Base-by-base conservation (phyloP, 371 early-diverging fungal species). In the Rhizopus sp. region DNA sequence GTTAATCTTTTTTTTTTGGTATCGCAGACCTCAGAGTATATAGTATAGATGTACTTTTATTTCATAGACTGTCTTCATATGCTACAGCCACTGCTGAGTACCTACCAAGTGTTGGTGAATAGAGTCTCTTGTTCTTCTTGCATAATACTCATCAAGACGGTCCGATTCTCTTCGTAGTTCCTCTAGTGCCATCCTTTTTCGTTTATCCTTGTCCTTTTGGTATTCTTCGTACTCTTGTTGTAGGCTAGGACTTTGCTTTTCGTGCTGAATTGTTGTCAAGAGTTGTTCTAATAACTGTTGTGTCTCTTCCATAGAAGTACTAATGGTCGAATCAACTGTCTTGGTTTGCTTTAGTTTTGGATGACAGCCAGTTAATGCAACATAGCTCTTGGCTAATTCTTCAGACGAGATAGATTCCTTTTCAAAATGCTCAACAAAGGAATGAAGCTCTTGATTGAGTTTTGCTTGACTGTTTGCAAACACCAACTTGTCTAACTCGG, bases 51-150 rank as follows among this genome's bases (percentile, higher is more conserved):
- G 23, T 23, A 23, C 23, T n/a, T n/a, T n/a, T n/a, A n/a, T n/a
- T n/a, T n/a, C n/a, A n/a, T n/a, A n/a, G n/a, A n/a, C n/a, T n/a
- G n/a, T n/a, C n/a, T n/a, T 37, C 13, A 37, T 37, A 23, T 23
- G 23, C 23, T 37, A 37, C 17, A 44, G 7, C 32, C 32, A 47
- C n/a, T 47, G 48, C 12, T 38, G 29, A n/a, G 51, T 37, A 8
- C 60, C 60, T 15, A 64, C 65, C 5, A 64, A 48, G 29, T 64
- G 45, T 1, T 48, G 31, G 44, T 60, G 51, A 13, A 65, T 65
- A 1, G 60, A 65, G 0, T 65, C 65, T 32, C 65, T n/a, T 9
- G 65, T 65, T 46, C 52, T 55, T 53, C 60, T 65, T 6, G 65
- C 49, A 60, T 65, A 65, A 53, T 35, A 50, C 31, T 60, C 60